Percentiles rank a stretch among this genome's conserved stretches.
phyloP scores from a whole-genome alignment of 2,329 filamentous ascomycete species.

The Nigrospora oryzae region DNA sequence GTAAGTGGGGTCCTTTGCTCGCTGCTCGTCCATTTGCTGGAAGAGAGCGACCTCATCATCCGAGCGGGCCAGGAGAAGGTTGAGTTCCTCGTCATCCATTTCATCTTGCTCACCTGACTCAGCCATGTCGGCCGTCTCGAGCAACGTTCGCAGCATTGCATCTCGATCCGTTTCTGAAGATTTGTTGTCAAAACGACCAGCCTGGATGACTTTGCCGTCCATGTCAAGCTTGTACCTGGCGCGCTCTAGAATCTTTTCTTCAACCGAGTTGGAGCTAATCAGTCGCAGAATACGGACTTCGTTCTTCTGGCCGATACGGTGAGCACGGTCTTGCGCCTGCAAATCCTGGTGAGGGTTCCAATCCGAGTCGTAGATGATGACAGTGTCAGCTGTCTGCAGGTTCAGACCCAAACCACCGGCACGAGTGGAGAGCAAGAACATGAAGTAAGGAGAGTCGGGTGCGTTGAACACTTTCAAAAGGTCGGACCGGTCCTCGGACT shows the following conservation, averaged over 20 bases:
- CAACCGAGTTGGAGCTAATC: constrained; percentile 93
- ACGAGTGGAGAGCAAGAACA: constrained; percentile 96
- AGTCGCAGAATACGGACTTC: constrained; percentile 93
- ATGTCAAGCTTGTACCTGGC: constrained; percentile 98
- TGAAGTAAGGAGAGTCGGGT: constrained; percentile 86
- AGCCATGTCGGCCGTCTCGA: constrained; percentile 72
- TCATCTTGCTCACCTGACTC: constrained; percentile 76
- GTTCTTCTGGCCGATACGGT: constrained; percentile 99
- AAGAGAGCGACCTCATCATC: constrained; percentile 73
- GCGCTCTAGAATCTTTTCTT: constrained; percentile 96
- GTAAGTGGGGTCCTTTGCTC: constrained; percentile 58
- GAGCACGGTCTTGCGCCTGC: constrained; percentile 97
- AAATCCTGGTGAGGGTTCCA: constrained; percentile 99
- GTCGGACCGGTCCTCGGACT: constrained; percentile 93
- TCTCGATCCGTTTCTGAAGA: constrained; percentile 98
- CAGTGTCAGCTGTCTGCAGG: constrained; percentile 92
- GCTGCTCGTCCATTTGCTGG: constrained; percentile 74
- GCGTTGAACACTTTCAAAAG: constrained; percentile 84
- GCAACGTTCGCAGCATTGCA: constrained; percentile 85
- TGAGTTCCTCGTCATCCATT: constrained; percentile 97
- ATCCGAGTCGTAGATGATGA: constrained; percentile 99
- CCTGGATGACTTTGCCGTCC: constrained; percentile 99
- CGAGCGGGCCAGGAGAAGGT: constrained; percentile 83
- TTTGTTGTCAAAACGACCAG: constrained; percentile 98
- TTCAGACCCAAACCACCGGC: constrained; percentile 97